Conservation (phyloP, 306 rosid genomes). For the Hippophae rhamnoides region DNA sequence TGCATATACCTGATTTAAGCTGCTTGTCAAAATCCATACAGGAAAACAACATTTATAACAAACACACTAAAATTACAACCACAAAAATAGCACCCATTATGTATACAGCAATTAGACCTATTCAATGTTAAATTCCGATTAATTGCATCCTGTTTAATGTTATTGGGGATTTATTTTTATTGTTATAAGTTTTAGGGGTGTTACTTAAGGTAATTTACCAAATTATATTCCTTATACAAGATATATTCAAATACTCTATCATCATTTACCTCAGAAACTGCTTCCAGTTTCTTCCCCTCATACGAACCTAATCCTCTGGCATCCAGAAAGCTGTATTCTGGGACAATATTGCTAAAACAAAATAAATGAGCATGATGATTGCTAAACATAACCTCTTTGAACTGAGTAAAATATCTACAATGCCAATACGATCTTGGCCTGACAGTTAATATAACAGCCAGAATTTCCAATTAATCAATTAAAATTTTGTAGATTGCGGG, state of each 20-base stretch:
- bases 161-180: too few relatives aligned
- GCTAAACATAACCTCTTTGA: conserved; percentile 6
- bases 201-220: too few relatives aligned
- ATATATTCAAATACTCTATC: too few relatives aligned
- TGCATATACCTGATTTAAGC: conserved; percentile 47
- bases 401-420: neutral
- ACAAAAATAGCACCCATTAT: neutral
- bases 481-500: too few relatives aligned
- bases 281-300: conserved; percentile 77
- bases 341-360: conserved; percentile 71
- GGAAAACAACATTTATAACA: neutral
- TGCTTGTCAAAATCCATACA: too few relatives aligned
- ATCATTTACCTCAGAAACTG: conserved; percentile 58
- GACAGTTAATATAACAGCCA: conserved; percentile 4
- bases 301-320: conserved; percentile 87
- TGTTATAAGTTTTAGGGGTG: too few relatives aligned
- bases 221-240: too few relatives aligned
- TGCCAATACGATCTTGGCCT: conserved; percentile 1
- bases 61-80: neutral
- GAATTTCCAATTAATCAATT: neutral
- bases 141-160: too few relatives aligned
- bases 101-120: neutral
- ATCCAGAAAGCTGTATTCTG: conserved; percentile 90
- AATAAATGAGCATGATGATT: conserved; percentile 5
- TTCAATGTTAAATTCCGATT: too few relatives aligned